Base-by-base conservation (phyloP, 2,329 filamentous ascomycete genomes). In the Stenocarpella maydis region DNA sequence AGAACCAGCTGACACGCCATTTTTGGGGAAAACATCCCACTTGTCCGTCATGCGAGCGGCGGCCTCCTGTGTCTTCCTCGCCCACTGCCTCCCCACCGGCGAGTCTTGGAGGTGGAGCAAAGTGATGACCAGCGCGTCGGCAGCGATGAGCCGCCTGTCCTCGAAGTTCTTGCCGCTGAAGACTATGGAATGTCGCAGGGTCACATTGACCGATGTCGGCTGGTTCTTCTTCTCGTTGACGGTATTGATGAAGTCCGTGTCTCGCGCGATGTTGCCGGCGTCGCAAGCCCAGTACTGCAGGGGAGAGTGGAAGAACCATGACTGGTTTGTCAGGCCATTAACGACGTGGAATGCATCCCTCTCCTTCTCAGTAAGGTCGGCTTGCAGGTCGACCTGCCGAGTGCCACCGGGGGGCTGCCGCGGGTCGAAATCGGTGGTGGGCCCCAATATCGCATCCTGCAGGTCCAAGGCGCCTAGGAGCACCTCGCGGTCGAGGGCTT, bases 221-320 rank as follows among this genome's bases (percentile, higher is more conserved):
- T 87, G 86, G 0, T 82, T 85, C 67, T 88, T 88, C 71, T 82
- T 86, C 65, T 86, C 80, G 74, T 95, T 94, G 75, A 95, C 90
- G 0, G 92, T 95, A 1, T 80, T 78, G 3, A 94, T 77, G 15
- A 94, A 85, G 75, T 94, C 85, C 0, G 77, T 66, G 74, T 95
- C 92, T 19, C 79, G 77, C 31, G 86, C 77, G 61, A 95, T 87
- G 8, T 79, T 80, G 1, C 87, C 83, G 7, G 82, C 76, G n/a
- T 85, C 92, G 76, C 90, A 92, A 70, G 89, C 86, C 92, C 92
- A 95, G 78, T 94, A 95, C 78, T 93, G 90, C 66, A 95, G 80
- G 1, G 92, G 92, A n/a, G 92, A 95, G 74, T 95, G 92, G 75
- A 92, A 92, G 74, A 92, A 92, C 91, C 91, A 94, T 4, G 88